These are phyloP conservation scores for Kwoniella mangroviensis DNA, from an alignment of 768 basidiomycete species.

Conservation along the genomic window DNA sequence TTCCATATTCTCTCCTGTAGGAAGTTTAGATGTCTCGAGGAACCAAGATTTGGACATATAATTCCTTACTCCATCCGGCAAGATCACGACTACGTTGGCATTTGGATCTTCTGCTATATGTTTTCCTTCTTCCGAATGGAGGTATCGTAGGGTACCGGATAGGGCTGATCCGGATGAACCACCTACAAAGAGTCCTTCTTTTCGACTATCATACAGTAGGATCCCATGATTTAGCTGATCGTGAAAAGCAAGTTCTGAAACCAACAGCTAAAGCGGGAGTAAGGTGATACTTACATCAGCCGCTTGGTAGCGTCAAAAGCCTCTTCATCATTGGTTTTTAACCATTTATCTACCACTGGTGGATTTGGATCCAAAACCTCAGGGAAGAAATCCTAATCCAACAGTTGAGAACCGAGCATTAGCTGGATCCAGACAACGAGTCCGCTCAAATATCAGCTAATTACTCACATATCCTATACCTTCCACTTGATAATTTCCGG, in stretches of 20 bases:
- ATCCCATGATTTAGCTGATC: too few species aligned
- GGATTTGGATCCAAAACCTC: constrained; percentile 76
- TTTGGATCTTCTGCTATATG: constrained; percentile 65
- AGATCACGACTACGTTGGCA: constrained; percentile 85
- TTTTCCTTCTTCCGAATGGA: constrained; percentile 72
- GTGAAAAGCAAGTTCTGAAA: background rate
- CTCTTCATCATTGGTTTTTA: constrained; percentile 82
- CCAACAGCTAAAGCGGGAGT: background rate
- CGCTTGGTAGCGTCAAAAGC: constrained; percentile 74
- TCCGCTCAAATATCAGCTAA: background rate
- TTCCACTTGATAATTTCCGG: constrained; percentile 74
- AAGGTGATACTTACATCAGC: constrained; percentile 64
- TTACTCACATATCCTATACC: constrained; percentile 74
- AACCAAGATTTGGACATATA: constrained; percentile 97
- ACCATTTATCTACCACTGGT: constrained; percentile 65
- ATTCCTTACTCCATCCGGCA: constrained; percentile 91
- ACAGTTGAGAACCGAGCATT: background rate
- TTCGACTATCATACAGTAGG: constrained; percentile 59
- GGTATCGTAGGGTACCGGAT: constrained; percentile 75
- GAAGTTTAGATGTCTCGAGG: constrained; percentile 58
- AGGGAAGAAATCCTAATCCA: constrained; percentile 74
- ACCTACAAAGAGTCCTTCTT: constrained; percentile 87
- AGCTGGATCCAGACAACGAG: background rate
- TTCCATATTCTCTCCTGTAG: background rate
- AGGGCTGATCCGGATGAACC: constrained; percentile 90